phyloP scores from a whole-genome alignment of 495 filamentous ascomycete species.

The Penicillium cinerascens region DNA sequence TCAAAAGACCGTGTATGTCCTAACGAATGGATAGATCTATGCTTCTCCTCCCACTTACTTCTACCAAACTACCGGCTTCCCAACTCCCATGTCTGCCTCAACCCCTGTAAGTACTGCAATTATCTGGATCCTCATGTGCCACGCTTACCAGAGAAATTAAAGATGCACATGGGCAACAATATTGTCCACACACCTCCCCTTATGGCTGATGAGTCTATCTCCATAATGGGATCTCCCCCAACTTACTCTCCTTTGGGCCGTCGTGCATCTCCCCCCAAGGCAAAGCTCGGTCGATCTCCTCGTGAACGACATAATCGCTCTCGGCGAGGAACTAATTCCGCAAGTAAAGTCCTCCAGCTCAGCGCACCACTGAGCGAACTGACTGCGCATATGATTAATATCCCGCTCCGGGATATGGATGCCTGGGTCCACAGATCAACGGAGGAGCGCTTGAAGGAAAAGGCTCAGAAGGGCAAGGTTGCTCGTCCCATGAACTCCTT shows the following conservation, averaged over 20 bases:
- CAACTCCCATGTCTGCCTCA: slow-evolving; percentile 13
- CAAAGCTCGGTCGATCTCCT: not conserved
- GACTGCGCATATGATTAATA: slow-evolving; percentile 60
- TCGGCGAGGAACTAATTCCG: not conserved
- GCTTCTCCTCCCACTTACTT: not conserved
- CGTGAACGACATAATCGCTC: not conserved
- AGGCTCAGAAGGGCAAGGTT: slow-evolving; percentile 72
- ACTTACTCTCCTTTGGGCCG: not conserved
- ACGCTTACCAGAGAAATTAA: not conserved
- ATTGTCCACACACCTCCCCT: not conserved
- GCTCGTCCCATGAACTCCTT: slow-evolving; percentile 97
- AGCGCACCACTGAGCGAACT: slow-evolving; percentile 69
- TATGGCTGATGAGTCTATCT: not conserved
- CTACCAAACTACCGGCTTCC: not conserved
- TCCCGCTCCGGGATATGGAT: slow-evolving; percentile 76
- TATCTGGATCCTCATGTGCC: not conserved
- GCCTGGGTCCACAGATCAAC: slow-evolving; percentile 70
- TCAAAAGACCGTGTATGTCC: not conserved
- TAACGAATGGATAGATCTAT: not conserved
- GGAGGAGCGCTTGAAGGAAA: slow-evolving; percentile 65
- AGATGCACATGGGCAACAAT: not conserved
- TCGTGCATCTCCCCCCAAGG: not conserved
- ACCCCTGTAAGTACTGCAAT: slow-evolving; percentile 10
- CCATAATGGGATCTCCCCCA: not conserved
- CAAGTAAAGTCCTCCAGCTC: slow-evolving; percentile 1